A percentile compares a stretch with the other conserved stretches of the same genome.
phyloP scores from a whole-genome alignment of 495 filamentous ascomycete genomes.

The Podospora appendiculata region DNA sequence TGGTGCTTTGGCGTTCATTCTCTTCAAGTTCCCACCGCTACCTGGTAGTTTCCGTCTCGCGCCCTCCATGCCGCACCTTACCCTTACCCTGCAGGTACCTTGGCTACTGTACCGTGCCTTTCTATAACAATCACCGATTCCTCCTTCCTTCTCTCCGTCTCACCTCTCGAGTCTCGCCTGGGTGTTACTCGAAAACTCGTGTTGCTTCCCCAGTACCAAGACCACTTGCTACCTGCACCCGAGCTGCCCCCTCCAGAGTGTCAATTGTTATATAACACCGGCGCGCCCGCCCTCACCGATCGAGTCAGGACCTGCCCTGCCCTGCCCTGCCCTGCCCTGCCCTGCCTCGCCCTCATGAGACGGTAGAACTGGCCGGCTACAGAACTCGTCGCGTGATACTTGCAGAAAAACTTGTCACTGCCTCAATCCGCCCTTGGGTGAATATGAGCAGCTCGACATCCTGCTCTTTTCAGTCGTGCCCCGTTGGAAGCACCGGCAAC shows the following conservation, averaged over 20 bases:
- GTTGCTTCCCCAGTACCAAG: constrained; percentile 11
- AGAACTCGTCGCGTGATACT: constrained; percentile 8
- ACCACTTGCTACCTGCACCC: too few species aligned
- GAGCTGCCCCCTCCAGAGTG: not conserved
- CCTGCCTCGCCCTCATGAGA: not conserved
- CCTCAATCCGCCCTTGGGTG: not conserved
- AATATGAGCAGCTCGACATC: constrained; percentile 28
- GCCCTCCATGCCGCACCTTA: too few species aligned
- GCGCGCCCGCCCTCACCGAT: not conserved
- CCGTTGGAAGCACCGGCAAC: constrained; percentile 22
- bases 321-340: too few species aligned
- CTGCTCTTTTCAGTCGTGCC: constrained; percentile 22
- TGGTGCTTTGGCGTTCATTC: too few species aligned
- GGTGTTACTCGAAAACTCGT: constrained; percentile 23
- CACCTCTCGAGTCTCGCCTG: not conserved
- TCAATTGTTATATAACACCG: not conserved
- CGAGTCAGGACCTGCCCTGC: too few species aligned
- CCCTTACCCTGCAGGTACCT: too few species aligned
- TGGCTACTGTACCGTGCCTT: too few species aligned
- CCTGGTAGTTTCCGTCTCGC: too few species aligned
- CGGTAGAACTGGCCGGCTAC: constrained; percentile 1
- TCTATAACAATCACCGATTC: not conserved
- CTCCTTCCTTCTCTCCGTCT: not conserved
- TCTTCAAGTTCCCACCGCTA: too few species aligned
- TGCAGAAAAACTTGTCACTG: not conserved